Conservation (phyloP, 2,329 filamentous ascomycete species). For the Fusarium beomiforme region DNA sequence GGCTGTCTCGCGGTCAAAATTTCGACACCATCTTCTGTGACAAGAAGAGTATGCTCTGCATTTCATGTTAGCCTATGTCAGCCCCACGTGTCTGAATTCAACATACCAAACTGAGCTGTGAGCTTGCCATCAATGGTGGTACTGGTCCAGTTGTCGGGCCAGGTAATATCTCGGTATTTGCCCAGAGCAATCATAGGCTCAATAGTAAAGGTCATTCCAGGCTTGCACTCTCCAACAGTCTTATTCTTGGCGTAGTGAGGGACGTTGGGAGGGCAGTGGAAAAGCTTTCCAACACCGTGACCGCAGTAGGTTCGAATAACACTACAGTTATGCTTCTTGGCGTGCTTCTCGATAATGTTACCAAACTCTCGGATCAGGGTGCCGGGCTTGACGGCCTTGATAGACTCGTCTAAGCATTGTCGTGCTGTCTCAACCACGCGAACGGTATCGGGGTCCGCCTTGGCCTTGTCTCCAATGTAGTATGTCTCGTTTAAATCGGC, state of each 20-base stretch:
- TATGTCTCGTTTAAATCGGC: slow-evolving; percentile 98
- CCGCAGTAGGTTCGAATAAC: slow-evolving; percentile 97
- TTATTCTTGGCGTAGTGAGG: slow-evolving; percentile 99
- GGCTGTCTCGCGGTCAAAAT: slow-evolving; percentile 78
- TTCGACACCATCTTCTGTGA: slow-evolving; percentile 85
- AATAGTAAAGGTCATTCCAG: slow-evolving; percentile 98
- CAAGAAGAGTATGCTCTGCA: slow-evolving; percentile 81
- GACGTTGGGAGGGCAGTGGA: slow-evolving; percentile 93
- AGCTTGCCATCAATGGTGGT: slow-evolving; percentile 88
- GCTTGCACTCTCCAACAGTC: slow-evolving; percentile 91
- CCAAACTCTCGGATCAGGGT: slow-evolving; percentile 93
- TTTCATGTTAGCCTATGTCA: slow-evolving; percentile 32
- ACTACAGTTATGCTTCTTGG: slow-evolving; percentile 85
- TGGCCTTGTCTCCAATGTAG: slow-evolving; percentile 91
- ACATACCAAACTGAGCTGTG: slow-evolving; percentile 90
- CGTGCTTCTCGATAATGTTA: slow-evolving; percentile 94
- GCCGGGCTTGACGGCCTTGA: slow-evolving; percentile 91
- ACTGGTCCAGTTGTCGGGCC: slow-evolving; percentile 99
- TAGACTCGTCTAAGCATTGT: slow-evolving; percentile 90
- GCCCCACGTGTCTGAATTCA: background rate
- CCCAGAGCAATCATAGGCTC: slow-evolving; percentile 98
- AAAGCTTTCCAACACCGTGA: slow-evolving; percentile 92
- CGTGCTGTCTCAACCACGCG: slow-evolving; percentile 90
- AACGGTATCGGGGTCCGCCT: slow-evolving; percentile 84
- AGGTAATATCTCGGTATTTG: slow-evolving; percentile 91